phyloP scores from a whole-genome alignment of 257 asterid species.

The Solanum habrochaites region DNA sequence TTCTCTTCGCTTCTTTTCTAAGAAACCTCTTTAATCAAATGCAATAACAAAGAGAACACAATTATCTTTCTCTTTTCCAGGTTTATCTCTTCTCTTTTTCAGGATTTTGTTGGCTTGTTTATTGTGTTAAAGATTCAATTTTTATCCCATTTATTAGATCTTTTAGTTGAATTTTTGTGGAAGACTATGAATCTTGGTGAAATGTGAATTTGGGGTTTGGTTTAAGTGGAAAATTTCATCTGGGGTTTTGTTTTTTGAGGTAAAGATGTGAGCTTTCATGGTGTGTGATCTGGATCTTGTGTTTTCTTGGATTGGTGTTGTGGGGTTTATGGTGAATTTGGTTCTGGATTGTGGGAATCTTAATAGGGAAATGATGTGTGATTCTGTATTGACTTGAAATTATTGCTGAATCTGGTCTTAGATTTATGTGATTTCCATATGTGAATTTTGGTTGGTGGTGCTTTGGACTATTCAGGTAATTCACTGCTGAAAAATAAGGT shows the following conservation, averaged over 20 bases:
- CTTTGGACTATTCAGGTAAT: background rate
- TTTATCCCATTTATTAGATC: background rate
- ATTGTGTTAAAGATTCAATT: background rate
- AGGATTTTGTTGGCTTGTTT: background rate
- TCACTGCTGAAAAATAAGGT: background rate
- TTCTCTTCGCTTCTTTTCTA: background rate
- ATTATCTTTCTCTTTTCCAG: background rate
- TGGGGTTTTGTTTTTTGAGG: slow-evolving; percentile 3
- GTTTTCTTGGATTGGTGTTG: background rate
- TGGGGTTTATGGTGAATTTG: background rate
- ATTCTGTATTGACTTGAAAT: background rate
- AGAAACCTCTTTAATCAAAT: background rate
- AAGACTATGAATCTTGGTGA: background rate
- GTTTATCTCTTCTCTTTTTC: background rate
- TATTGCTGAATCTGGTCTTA: background rate
- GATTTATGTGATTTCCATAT: background rate
- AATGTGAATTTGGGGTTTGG: background rate
- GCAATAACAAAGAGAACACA: background rate
- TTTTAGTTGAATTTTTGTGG: background rate
- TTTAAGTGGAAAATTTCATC: background rate
- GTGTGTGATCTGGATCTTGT: slow-evolving; percentile 5
- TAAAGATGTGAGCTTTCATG: slow-evolving; percentile 3
- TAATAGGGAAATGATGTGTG: background rate
- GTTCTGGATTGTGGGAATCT: background rate
- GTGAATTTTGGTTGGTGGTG: background rate